A percentile compares a stretch with the other conserved stretches of the same genome.
Conservation (phyloP, 1,284 basidiomycete genomes). For the Trichosporon inkin region DNA sequence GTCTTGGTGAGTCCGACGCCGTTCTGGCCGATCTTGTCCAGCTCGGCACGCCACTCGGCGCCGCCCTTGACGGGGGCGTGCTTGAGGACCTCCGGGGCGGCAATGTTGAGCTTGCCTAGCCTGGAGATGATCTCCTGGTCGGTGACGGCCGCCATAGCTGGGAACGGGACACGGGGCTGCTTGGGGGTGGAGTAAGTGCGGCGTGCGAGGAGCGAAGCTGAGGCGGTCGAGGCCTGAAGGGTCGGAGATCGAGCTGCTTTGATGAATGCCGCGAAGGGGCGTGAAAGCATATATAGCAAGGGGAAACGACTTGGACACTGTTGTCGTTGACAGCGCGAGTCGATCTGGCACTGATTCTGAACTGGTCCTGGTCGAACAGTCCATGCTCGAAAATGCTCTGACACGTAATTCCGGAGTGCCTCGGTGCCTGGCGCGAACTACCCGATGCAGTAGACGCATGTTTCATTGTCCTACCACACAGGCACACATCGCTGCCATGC, state of each 20-base stretch:
- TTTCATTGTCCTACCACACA: background rate
- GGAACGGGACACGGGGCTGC: slow-evolving; percentile 20
- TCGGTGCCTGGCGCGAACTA: slow-evolving; percentile 1
- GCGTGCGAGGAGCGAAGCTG: slow-evolving; percentile 6
- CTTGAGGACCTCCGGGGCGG: slow-evolving; percentile 37
- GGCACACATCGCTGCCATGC: too few species aligned
- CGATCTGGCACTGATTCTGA: background rate
- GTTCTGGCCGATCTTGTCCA: slow-evolving; percentile 38
- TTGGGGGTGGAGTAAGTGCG: slow-evolving; percentile 6
- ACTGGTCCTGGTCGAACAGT: slow-evolving; percentile 1
- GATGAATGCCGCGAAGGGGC: slow-evolving; percentile 20
- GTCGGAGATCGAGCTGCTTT: slow-evolving; percentile 17
- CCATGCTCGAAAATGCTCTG: background rate
- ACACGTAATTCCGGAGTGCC: background rate
- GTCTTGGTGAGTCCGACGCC: slow-evolving; percentile 43
- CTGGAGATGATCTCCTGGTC: slow-evolving; percentile 61
- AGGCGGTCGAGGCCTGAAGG: background rate
- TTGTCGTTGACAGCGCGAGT: slow-evolving; percentile 1
- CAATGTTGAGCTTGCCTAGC: slow-evolving; percentile 41
- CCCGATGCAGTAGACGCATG: background rate
- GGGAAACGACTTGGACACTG: background rate
- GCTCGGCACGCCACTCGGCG: slow-evolving; percentile 46
- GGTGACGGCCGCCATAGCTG: slow-evolving; percentile 64
- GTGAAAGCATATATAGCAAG: slow-evolving; percentile 18
- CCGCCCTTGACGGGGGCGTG: slow-evolving; percentile 45